Conservation (phyloP, 176 grass and related monocot species). For the Poa annua region DNA sequence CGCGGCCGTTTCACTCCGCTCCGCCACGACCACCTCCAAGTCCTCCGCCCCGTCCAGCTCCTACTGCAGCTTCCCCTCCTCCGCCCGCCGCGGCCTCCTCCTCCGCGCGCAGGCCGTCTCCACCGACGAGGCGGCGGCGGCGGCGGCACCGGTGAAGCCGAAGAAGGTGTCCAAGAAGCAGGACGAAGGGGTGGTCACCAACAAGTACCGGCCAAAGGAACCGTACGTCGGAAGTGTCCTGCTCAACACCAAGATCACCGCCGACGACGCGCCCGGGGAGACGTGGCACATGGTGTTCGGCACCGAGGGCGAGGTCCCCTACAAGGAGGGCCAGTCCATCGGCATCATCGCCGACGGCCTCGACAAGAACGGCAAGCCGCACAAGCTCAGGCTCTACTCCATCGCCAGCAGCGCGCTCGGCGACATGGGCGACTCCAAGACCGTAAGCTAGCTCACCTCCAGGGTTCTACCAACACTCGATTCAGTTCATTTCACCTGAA, state of each 20-base stretch:
- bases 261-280: constrained; percentile 88
- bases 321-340: constrained; percentile 95
- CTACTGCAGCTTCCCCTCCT: constrained; percentile 47
- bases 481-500: background rate
- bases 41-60: constrained; percentile 26
- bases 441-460: constrained; percentile 37
- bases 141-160: constrained; percentile 51
- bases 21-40: background rate
- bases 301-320: constrained; percentile 71
- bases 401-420: constrained; percentile 94
- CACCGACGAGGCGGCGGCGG: constrained; percentile 38
- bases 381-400: constrained; percentile 96
- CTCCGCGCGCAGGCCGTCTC: constrained; percentile 66
- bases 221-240: constrained; percentile 80
- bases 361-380: constrained; percentile 93
- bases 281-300: constrained; percentile 99
- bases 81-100: background rate
- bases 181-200: constrained; percentile 72
- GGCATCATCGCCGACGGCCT: constrained; percentile 76
- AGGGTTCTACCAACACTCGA: background rate
- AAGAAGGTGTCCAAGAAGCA: constrained; percentile 87
- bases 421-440: constrained; percentile 92
- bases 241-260: constrained; percentile 98
- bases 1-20: constrained; percentile 55
- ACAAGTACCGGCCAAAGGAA: constrained; percentile 84